Evolutionary conservation across 1,284 basidiomycete genomes (phyloP), one percentile per base, ranked within the genome.

Genomic region (Apiotrichum gamsii): DNA sequence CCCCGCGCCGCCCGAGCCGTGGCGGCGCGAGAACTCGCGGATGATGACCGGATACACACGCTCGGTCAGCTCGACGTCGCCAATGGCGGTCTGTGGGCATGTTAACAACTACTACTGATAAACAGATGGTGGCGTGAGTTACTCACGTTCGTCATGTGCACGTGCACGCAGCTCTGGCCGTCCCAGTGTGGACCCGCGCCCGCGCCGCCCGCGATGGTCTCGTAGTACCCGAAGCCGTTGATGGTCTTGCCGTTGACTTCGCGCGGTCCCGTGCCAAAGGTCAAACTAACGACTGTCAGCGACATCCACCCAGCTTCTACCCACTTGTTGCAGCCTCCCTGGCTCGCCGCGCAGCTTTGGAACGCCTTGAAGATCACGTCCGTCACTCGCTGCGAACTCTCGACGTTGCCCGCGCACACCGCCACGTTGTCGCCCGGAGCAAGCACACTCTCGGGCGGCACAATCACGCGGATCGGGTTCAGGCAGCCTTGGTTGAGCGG

Each of bases 291-390:
- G 19, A 13, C 2, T 32, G 43, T 86, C 55, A 49, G 54, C 46
- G 45, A 49, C 44, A 3, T 28, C 25, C 11, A 28, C n/a, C n/a
- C 25, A 28, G 25, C 25, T 28, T 25, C 18, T 19, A 70, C 80
- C 54, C 60, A 87, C 85, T 62, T 62, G 50, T 63, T 61, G 43
- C 75, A 76, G 38, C 88, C 90, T 5, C 94, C 94, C 69, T 97
- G 94, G 61, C 85, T 89, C 0, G 91, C 94, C 10, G 93, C 90
- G 43, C 84, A 87, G 0, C 90, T 90, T 52, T 87, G 79, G 76
- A 98, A 97, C 0, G 94, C 93, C 63, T 85, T 87, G 45, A 97
- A 75, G 11, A 97, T 89, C 1, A 96, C 90, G 61, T 97, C 94
- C 0, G 94, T 91, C 41, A 96, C 90, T 11, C 94, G 79, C 68